These are phyloP conservation scores for Rhizopus delemar DNA, from an alignment of 371 early-diverging fungal genomes.

Conservation along the genomic window DNA sequence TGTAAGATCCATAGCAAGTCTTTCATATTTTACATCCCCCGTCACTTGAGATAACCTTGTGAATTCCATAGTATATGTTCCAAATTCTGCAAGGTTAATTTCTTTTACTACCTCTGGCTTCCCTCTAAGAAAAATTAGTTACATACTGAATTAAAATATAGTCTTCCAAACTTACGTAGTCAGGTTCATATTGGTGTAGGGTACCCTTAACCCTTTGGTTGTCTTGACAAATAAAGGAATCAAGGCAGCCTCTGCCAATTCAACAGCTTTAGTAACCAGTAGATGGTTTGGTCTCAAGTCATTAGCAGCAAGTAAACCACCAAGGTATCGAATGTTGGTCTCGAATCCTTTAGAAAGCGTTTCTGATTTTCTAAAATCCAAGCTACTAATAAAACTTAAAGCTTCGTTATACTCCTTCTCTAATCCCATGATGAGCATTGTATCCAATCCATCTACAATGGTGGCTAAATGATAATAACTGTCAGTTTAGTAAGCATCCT, in stretches of 20 bases:
- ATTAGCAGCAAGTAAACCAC: slow-evolving; percentile 65
- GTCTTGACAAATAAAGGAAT: slow-evolving; percentile 67
- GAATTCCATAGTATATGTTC: slow-evolving; percentile 84
- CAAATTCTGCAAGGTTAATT: slow-evolving; percentile 72
- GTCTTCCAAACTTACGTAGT: slow-evolving; percentile 22
- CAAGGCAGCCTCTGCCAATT: slow-evolving; percentile 70
- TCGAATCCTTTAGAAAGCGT: slow-evolving; percentile 62
- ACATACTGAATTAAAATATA: not conserved
- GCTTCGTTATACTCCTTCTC: slow-evolving; percentile 54
- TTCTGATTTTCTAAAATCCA: slow-evolving; percentile 45
- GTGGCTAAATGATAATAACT: slow-evolving; percentile 45
- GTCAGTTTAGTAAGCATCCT: not conserved
- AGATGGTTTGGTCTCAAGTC: slow-evolving; percentile 59
- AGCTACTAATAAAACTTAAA: slow-evolving; percentile 58
- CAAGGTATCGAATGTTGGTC: slow-evolving; percentile 75
- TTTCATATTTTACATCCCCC: slow-evolving; percentile 57
- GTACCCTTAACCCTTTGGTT: slow-evolving; percentile 62
- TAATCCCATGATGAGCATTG: slow-evolving; percentile 77
- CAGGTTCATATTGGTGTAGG: slow-evolving; percentile 73
- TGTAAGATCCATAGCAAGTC: slow-evolving; percentile 53
- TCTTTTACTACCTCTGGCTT: slow-evolving; percentile 9
- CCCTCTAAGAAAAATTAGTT: slow-evolving; percentile 4
- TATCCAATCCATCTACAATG: slow-evolving; percentile 85
- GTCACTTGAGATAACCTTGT: slow-evolving; percentile 74
- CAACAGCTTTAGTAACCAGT: slow-evolving; percentile 69